Evolutionary conservation across 2,329 filamentous ascomycete species (phyloP).

Genomic region (Trichoderma asperellum): DNA sequence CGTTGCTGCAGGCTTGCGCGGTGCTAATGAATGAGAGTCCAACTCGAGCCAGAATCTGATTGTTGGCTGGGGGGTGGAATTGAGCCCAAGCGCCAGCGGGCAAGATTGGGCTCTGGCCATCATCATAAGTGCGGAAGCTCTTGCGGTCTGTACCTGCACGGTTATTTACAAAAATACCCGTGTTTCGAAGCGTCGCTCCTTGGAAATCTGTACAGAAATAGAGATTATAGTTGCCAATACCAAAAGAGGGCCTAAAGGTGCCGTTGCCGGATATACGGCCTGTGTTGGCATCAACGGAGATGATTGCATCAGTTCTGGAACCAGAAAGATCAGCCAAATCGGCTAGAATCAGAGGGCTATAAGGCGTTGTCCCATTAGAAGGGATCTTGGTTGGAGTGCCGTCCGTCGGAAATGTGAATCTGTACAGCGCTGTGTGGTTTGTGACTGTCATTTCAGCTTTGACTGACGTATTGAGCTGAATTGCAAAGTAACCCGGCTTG

Average conservation of each 20-base stretch:
- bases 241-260: constrained; percentile 63
- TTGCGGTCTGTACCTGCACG: constrained; percentile 52
- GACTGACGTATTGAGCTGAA: constrained; percentile 60
- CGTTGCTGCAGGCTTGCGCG: constrained; percentile 70
- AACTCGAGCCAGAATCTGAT: constrained; percentile 65
- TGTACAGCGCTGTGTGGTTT: constrained; percentile 63
- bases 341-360: constrained; percentile 58
- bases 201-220: constrained; percentile 66
- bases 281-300: constrained; percentile 45
- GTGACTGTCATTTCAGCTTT: constrained; percentile 66
- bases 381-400: constrained; percentile 32
- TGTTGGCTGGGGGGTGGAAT: constrained; percentile 51
- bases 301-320: constrained; percentile 34
- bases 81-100: constrained; percentile 64
- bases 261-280: constrained; percentile 64
- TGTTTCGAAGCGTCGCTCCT: constrained; percentile 56
- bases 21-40: constrained; percentile 72
- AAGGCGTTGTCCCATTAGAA: constrained; percentile 28
- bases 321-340: constrained; percentile 61
- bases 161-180: constrained; percentile 62
- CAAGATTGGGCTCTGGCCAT: constrained; percentile 34
- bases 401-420: constrained; percentile 58
- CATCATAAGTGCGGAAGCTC: constrained; percentile 40
- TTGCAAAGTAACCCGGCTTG: constrained; percentile 64
- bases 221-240: constrained; percentile 58